Conservation (phyloP, 2,329 filamentous ascomycete species). For the Pochonia chlamydosporia region DNA sequence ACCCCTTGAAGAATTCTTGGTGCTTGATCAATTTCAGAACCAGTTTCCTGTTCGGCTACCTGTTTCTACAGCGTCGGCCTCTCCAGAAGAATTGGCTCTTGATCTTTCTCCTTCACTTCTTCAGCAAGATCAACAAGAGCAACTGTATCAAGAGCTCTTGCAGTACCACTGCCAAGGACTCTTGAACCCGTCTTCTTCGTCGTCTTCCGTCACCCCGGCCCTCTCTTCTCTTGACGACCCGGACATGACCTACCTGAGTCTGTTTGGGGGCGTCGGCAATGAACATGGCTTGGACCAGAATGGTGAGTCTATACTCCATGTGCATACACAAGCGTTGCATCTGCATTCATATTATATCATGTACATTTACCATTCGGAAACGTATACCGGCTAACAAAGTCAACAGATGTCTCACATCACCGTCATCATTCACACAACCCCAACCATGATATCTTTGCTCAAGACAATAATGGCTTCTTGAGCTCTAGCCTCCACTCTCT, state of each 20-base stretch:
- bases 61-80: not conserved
- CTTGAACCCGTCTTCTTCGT: not conserved
- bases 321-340: too few relatives aligned
- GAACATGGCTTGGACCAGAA: not conserved
- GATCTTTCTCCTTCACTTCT: not conserved
- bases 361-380: not conserved
- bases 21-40: constrained; percentile 1
- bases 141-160: not conserved
- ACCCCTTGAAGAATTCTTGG: not conserved
- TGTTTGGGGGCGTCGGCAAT: constrained; percentile 3
- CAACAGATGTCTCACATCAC: not conserved
- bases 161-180: not conserved
- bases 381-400: not conserved
- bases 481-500: constrained; percentile 5
- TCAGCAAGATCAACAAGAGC: not conserved
- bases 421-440: not conserved
- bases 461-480: not conserved
- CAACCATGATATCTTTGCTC: constrained; percentile 1
- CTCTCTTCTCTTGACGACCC: not conserved
- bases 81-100: not conserved
- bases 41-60: not conserved
- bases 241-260: constrained; percentile 6
- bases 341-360: too few relatives aligned
- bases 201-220: not conserved
- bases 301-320: not conserved